These are phyloP conservation scores for Trametes gibbosa DNA, from an alignment of 768 basidiomycete genomes.

Conservation along the genomic window DNA sequence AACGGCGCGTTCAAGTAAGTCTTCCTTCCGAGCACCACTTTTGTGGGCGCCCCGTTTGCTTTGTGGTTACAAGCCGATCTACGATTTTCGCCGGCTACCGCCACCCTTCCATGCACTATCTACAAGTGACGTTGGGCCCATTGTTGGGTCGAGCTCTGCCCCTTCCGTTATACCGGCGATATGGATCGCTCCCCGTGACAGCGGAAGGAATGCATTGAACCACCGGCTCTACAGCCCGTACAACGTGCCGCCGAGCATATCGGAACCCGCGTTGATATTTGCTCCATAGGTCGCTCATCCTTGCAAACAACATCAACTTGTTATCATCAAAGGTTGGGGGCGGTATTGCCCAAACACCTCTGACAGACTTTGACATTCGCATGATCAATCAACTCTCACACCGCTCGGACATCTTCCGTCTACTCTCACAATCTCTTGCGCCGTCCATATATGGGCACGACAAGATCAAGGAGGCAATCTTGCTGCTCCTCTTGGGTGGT, in stretches of 20 bases:
- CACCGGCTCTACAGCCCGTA: background rate
- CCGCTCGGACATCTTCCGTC: constrained; percentile 78
- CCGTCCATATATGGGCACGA: constrained; percentile 97
- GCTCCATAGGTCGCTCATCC: constrained; percentile 72
- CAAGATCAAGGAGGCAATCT: constrained; percentile 90
- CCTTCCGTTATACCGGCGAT: background rate
- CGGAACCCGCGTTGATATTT: no score
- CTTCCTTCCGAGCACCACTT: background rate
- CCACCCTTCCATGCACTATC: no score
- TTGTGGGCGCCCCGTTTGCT: background rate
- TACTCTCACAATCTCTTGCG: constrained; percentile 92
- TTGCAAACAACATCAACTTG: constrained; percentile 93
- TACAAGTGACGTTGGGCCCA: background rate
- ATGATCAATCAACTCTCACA: constrained; percentile 93
- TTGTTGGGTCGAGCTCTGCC: background rate
- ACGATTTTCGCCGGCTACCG: background rate
- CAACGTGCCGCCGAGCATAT: no score
- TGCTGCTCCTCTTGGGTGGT: constrained; percentile 91
- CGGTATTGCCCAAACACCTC: constrained; percentile 87
- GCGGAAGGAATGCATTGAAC: background rate
- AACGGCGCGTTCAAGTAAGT: constrained; percentile 91
- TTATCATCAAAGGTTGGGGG: constrained; percentile 94
- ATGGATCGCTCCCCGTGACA: background rate
- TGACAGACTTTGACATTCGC: constrained; percentile 93
- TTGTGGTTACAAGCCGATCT: background rate